These are phyloP conservation scores for Penicillium simplicissimum DNA, from an alignment of 495 filamentous ascomycete species.

Conservation along the genomic window DNA sequence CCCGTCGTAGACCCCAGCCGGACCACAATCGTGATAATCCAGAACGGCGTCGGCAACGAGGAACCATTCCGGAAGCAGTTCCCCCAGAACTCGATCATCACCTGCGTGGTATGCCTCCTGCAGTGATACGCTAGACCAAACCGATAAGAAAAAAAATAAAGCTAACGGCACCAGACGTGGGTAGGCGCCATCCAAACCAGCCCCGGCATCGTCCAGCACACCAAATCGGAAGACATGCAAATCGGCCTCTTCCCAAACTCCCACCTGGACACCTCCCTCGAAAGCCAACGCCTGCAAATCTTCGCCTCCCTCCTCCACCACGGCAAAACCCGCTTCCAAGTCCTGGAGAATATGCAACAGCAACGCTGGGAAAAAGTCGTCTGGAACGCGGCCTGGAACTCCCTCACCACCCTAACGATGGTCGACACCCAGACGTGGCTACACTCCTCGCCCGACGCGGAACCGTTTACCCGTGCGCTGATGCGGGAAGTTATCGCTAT, in stretches of 20 bases:
- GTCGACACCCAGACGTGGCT: conserved; percentile 53
- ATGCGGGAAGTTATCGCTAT: conserved; percentile 54
- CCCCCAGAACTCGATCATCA: conserved; percentile 55
- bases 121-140: too few species aligned
- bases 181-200: conserved; percentile 49
- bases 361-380: conserved; percentile 56
- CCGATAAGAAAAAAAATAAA: too few species aligned
- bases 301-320: conserved; percentile 41
- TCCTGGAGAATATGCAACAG: conserved; percentile 46
- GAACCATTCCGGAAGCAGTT: conserved; percentile 59
- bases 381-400: conserved; percentile 58
- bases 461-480: conserved; percentile 41
- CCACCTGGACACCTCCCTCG: conserved; percentile 17
- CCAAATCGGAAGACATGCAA: conserved; percentile 47
- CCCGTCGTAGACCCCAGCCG: conserved; percentile 36
- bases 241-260: conserved; percentile 49
- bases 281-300: conserved; percentile 33
- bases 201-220: conserved; percentile 47
- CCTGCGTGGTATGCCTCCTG: conserved; percentile 48
- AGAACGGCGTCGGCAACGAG: conserved; percentile 72
- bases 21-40: conserved; percentile 61
- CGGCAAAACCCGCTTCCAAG: conserved; percentile 42
- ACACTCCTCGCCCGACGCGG: conserved; percentile 42
- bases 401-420: conserved; percentile 50
- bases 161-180: too few species aligned